Percentiles rank a stretch among this genome's conserved stretches.
Conservation (phyloP, 2,329 filamentous ascomycete species). For the Diaporthe sp. region DNA sequence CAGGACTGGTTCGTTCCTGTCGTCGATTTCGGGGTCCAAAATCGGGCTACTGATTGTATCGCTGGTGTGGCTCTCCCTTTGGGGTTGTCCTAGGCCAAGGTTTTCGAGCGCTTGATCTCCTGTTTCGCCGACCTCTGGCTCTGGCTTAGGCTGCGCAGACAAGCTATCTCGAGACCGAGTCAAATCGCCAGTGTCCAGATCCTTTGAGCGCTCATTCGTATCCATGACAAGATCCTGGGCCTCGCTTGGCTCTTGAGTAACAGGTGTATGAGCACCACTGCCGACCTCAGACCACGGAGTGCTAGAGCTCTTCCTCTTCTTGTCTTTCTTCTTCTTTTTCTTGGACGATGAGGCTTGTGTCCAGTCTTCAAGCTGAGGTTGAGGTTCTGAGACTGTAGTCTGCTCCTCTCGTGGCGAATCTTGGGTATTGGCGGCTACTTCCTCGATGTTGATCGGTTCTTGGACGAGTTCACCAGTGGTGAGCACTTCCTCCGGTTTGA, state of each 20-base stretch:
- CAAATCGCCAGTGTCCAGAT: background rate
- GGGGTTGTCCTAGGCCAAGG: conserved; percentile 7
- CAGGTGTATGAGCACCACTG: conserved; percentile 30
- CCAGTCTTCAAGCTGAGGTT: conserved; percentile 42
- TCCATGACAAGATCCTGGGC: background rate
- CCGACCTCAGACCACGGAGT: conserved; percentile 38
- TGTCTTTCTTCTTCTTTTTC: conserved; percentile 51
- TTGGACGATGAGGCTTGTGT: conserved; percentile 46
- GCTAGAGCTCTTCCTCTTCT: conserved; percentile 46
- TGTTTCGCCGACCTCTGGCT: conserved; percentile 1
- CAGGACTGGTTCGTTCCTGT: conserved; percentile 12
- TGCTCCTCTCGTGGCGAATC: background rate
- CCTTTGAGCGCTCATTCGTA: background rate
- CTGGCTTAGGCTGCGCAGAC: background rate
- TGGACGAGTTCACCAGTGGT: background rate
- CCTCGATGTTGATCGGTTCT: background rate
- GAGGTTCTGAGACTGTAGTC: background rate
- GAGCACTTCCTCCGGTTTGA: background rate
- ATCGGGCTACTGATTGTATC: conserved; percentile 11
- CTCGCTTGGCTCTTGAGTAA: conserved; percentile 23
- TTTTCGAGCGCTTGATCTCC: conserved; percentile 29
- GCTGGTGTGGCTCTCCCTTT: conserved; percentile 13
- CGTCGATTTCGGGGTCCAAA: conserved; percentile 6
- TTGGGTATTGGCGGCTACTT: background rate
- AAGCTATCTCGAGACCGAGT: background rate